These are phyloP conservation scores for Cyanophora paradoxa DNA, from an alignment of 78 protist genomes.

Conservation along the genomic window DNA sequence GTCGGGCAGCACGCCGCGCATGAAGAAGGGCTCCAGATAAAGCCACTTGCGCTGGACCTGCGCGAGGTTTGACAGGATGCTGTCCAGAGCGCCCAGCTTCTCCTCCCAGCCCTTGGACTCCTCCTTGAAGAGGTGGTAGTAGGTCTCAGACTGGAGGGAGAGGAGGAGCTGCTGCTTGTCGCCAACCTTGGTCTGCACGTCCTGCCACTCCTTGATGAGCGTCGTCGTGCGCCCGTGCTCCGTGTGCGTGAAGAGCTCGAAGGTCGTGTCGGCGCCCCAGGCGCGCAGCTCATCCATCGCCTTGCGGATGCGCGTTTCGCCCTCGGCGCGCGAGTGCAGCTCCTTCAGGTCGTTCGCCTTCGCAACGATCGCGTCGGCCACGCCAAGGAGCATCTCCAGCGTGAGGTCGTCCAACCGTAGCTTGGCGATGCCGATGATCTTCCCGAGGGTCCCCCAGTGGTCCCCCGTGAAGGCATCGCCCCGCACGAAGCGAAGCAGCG, in stretches of 20 bases:
- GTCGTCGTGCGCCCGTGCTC: conserved; percentile 5
- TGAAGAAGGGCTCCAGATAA: conserved; percentile 85
- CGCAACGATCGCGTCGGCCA: background rate
- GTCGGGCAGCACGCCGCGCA: conserved; percentile 82
- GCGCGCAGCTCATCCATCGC: conserved; percentile 61
- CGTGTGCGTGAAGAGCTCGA: conserved; percentile 17
- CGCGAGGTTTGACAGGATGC: conserved; percentile 33
- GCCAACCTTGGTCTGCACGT: conserved; percentile 52
- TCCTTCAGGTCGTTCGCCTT: conserved; percentile 28
- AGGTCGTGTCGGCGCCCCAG: conserved; percentile 33
- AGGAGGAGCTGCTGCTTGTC: conserved; percentile 66
- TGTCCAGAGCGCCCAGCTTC: conserved; percentile 38
- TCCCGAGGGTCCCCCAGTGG: conserved; percentile 73
- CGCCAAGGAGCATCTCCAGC: conserved; percentile 41
- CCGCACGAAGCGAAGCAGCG: conserved; percentile 10
- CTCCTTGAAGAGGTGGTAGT: conserved; percentile 41
- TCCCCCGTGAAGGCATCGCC: conserved; percentile 70
- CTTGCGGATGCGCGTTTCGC: conserved; percentile 69
- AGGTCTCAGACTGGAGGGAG: conserved; percentile 64
- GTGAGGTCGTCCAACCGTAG: background rate
- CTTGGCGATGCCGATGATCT: conserved; percentile 21
- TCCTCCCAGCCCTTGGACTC: conserved; percentile 17
- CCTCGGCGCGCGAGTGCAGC: conserved; percentile 58
- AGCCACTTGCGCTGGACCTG: conserved; percentile 85
- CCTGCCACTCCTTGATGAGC: conserved; percentile 79